Evolutionary conservation across 1,284 basidiomycete species (phyloP).

Genomic region (Papiliotrema flavescens): DNA sequence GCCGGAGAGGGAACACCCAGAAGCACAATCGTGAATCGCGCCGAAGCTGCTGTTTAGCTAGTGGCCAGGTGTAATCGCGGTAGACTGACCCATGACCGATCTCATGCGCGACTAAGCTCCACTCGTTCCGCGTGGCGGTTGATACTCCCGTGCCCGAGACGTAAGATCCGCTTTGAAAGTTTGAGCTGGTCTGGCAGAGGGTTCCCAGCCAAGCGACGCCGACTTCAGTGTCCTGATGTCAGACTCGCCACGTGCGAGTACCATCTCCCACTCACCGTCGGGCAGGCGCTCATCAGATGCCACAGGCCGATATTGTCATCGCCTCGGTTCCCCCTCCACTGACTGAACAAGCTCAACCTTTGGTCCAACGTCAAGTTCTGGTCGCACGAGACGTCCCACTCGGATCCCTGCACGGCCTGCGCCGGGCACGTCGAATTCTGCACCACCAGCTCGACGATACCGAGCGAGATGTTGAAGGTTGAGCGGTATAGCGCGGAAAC

Average conservation of each 20-base stretch:
- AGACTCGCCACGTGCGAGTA: neutral
- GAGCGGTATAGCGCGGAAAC: conserved; percentile 73
- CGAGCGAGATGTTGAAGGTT: conserved; percentile 81
- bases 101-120: conserved; percentile 78
- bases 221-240: conserved; percentile 57
- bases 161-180: conserved; percentile 53
- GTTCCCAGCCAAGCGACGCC: conserved; percentile 88
- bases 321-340: conserved; percentile 70
- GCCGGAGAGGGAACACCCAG: conserved; percentile 59
- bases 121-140: conserved; percentile 60
- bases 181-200: conserved; percentile 60
- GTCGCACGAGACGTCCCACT: conserved; percentile 54
- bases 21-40: conserved; percentile 52
- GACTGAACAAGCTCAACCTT: conserved; percentile 73
- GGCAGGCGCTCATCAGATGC: conserved; percentile 86
- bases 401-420: conserved; percentile 39
- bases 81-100: conserved; percentile 54
- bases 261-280: conserved; percentile 58
- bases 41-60: conserved; percentile 5
- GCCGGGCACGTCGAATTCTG: conserved; percentile 52
- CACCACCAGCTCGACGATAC: conserved; percentile 63
- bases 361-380: conserved; percentile 58
- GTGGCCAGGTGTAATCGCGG: neutral
- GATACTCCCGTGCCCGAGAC: conserved; percentile 83
- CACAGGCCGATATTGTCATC: conserved; percentile 73